phyloP scores from a whole-genome alignment of 371 early-diverging fungal genomes.

The Mucor plumbeus region DNA sequence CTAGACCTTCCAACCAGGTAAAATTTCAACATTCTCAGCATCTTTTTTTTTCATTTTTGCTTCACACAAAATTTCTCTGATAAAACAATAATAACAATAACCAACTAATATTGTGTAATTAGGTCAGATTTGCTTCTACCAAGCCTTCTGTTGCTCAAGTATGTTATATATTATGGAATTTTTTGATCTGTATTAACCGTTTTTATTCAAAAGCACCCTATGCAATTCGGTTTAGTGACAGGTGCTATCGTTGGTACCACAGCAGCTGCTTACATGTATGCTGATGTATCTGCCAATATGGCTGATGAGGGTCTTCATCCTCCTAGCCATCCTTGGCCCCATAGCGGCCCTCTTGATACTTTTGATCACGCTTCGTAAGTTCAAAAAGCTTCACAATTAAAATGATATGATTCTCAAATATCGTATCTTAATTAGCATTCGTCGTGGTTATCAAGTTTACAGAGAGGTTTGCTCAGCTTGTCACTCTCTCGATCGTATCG shows the following conservation, averaged over 20 bases:
- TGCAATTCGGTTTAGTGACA: constrained; percentile 57
- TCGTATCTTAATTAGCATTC: constrained; percentile 63
- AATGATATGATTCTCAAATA: neutral
- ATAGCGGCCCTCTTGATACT: constrained; percentile 78
- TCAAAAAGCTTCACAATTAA: neutral
- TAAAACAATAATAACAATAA: neutral
- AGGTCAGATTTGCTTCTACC: constrained; percentile 57
- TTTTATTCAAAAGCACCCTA: constrained; percentile 38
- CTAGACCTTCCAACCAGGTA: constrained; percentile 51
- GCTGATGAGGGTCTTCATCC: constrained; percentile 94
- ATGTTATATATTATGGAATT: constrained; percentile 10
- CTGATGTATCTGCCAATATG: constrained; percentile 70
- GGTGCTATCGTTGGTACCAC: constrained; percentile 64
- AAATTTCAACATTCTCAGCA: neutral
- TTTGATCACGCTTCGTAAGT: constrained; percentile 95
- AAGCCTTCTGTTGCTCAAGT: constrained; percentile 36
- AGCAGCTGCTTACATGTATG: constrained; percentile 60
- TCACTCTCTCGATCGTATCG: constrained; percentile 93
- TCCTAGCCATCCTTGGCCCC: constrained; percentile 89
- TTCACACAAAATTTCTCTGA: neutral
- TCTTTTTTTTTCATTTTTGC: neutral
- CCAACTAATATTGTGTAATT: constrained; percentile 4
- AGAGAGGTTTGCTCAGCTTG: constrained; percentile 97
- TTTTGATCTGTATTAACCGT: neutral
- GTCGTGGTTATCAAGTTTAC: constrained; percentile 98